A percentile compares a stretch with the other conserved stretches of the same genome.
These are phyloP conservation scores for Mycena citricolor DNA, from an alignment of 1,284 basidiomycete species.

Conservation along the genomic window DNA sequence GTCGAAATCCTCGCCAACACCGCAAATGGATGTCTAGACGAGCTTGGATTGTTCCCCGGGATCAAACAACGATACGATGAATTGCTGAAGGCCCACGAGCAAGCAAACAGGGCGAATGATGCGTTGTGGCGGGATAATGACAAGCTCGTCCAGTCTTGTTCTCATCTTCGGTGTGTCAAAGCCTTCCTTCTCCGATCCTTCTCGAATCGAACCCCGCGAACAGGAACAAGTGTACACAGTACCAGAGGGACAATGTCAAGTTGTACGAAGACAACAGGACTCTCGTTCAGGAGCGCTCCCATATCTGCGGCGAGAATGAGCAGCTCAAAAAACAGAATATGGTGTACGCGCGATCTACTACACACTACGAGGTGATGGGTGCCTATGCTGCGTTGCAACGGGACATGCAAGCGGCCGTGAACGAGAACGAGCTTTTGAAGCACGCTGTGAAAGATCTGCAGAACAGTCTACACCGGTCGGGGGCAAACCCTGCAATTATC, in stretches of 20 bases:
- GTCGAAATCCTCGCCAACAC: slow-evolving; percentile 43
- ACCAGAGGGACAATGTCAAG: slow-evolving; percentile 43
- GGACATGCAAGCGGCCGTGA: background rate
- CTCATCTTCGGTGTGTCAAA: no score
- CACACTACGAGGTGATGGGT: slow-evolving; percentile 11
- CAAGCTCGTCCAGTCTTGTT: no score
- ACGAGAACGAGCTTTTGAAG: slow-evolving; percentile 1
- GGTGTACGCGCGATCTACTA: slow-evolving; percentile 15
- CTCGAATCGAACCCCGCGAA: background rate
- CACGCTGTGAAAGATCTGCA: no score
- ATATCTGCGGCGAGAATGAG: background rate
- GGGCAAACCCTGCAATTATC: no score
- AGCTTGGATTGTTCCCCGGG: slow-evolving; percentile 46
- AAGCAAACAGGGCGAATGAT: slow-evolving; percentile 22
- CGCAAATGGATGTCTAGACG: slow-evolving; percentile 46
- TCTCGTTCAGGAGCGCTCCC: slow-evolving; percentile 28
- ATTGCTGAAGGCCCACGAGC: slow-evolving; percentile 30
- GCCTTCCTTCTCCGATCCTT: background rate
- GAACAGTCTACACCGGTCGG: no score
- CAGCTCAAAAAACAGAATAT: slow-evolving; percentile 29
- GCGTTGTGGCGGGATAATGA: background rate
- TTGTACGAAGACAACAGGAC: slow-evolving; percentile 52
- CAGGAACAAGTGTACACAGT: slow-evolving; percentile 10
- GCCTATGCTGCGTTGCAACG: background rate
- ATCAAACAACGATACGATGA: slow-evolving; percentile 23